These are phyloP conservation scores for Tylopilus sp. DNA, from an alignment of 1,284 basidiomycete genomes.

Conservation along the genomic window DNA sequence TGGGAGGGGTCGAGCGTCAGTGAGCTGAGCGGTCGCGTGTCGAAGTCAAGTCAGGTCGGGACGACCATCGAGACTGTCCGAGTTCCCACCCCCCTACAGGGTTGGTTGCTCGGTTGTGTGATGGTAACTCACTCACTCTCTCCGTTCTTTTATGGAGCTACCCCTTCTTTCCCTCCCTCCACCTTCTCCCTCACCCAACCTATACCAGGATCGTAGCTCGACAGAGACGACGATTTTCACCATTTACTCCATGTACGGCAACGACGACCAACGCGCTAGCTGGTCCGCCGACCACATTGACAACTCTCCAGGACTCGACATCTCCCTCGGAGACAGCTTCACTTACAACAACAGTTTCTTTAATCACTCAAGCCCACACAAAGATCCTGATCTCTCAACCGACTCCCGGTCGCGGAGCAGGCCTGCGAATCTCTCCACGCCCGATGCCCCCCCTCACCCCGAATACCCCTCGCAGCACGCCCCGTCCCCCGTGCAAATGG, in stretches of 20 bases:
- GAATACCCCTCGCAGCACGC: constrained; percentile 9
- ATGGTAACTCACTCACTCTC: background rate
- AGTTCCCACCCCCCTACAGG: background rate
- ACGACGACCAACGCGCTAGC: constrained; percentile 42
- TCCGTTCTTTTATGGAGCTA: constrained; percentile 40
- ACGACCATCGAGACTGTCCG: background rate
- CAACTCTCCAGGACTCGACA: constrained; percentile 31
- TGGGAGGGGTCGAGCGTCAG: background rate
- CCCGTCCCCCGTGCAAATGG: constrained; percentile 9
- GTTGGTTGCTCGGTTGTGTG: too few relatives aligned
- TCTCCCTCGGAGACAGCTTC: constrained; percentile 34
- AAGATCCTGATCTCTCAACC: constrained; percentile 17
- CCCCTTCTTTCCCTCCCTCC: constrained; percentile 42
- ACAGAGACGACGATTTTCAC: constrained; percentile 67
- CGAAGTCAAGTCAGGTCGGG: background rate
- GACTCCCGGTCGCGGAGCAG: constrained; percentile 10
- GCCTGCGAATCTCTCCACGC: constrained; percentile 16
- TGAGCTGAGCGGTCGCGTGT: background rate
- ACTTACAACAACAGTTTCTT: constrained; percentile 26
- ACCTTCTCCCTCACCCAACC: constrained; percentile 6
- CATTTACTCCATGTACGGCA: constrained; percentile 78
- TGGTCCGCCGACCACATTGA: constrained; percentile 39
- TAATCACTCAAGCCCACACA: constrained; percentile 15
- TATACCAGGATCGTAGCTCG: constrained; percentile 39
- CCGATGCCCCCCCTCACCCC: constrained; percentile 10